Conservation (phyloP, 2,329 filamentous ascomycete genomes). For the Fusarium dlaminii region DNA sequence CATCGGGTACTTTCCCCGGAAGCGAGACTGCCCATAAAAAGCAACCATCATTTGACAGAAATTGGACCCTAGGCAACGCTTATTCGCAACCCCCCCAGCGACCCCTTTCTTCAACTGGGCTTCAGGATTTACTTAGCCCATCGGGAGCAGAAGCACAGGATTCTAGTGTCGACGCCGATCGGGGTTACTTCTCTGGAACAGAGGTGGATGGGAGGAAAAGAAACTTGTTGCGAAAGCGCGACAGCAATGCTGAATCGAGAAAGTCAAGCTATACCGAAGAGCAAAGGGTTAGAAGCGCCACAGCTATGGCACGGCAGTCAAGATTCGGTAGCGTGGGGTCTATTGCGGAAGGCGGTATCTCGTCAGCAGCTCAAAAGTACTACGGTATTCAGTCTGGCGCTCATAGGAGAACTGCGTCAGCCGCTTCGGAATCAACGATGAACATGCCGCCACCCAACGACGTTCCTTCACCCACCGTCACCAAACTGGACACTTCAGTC, state of each 20-base stretch:
- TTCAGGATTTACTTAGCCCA: conserved; percentile 55
- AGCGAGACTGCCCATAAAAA: conserved; percentile 64
- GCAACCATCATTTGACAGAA: conserved; percentile 74
- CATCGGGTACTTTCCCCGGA: conserved; percentile 55
- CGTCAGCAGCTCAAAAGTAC: conserved; percentile 76
- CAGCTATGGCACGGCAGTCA: conserved; percentile 76
- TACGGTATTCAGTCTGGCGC: conserved; percentile 63
- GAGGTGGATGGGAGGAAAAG: conserved; percentile 81
- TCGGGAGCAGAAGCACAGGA: conserved; percentile 56
- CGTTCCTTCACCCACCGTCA: conserved; percentile 64
- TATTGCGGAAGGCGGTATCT: conserved; percentile 66
- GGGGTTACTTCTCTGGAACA: conserved; percentile 92
- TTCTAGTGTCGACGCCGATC: conserved; percentile 73
- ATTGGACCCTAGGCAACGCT: conserved; percentile 72
- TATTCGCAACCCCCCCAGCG: conserved; percentile 52
- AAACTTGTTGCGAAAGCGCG: conserved; percentile 84
- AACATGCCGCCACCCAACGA: conserved; percentile 65
- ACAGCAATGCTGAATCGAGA: conserved; percentile 69
- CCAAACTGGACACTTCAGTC: conserved; percentile 63
- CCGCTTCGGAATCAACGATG: conserved; percentile 64
- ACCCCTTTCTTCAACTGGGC: conserved; percentile 63
- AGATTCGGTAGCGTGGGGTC: conserved; percentile 84
- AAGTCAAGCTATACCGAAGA: conserved; percentile 83
- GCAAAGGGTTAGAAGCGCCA: conserved; percentile 71
- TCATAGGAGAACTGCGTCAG: conserved; percentile 70